Conservation (phyloP, 1,139 yeast species). For the Geotrichum restrictum region DNA sequence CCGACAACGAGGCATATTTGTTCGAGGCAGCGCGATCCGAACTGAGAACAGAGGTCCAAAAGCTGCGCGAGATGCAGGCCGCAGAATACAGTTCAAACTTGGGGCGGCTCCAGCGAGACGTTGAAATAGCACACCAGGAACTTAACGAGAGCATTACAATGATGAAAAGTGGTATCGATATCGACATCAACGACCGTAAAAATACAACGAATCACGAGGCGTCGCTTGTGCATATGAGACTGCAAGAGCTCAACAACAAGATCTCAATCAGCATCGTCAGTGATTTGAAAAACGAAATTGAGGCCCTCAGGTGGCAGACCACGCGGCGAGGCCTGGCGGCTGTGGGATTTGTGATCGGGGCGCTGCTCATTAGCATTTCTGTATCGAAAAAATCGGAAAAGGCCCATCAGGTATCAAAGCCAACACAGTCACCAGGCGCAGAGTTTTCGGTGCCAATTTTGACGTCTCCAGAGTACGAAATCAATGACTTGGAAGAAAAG, state of each 20-base stretch:
- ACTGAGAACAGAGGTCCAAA: constrained; percentile 70
- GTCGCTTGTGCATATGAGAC: constrained; percentile 60
- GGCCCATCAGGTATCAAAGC: constrained; percentile 35
- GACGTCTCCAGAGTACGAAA: constrained; percentile 31
- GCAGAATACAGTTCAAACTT: constrained; percentile 65
- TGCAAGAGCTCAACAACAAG: constrained; percentile 82
- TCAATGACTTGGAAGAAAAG: constrained; percentile 30
- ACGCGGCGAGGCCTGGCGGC: constrained; percentile 81
- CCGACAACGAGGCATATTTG: constrained; percentile 80
- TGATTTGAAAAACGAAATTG: constrained; percentile 81
- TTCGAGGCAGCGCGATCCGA: constrained; percentile 94
- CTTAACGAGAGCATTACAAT: constrained; percentile 66
- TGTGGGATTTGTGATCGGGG: constrained; percentile 48
- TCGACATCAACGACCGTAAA: constrained; percentile 81
- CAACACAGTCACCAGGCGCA: constrained; percentile 30
- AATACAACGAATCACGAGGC: constrained; percentile 78
- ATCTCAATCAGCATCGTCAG: constrained; percentile 79
- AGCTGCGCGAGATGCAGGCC: constrained; percentile 67
- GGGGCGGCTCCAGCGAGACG: constrained; percentile 65
- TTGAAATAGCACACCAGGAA: constrained; percentile 71
- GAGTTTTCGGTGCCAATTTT: constrained; percentile 35
- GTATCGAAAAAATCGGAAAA: constrained; percentile 39
- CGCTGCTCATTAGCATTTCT: constrained; percentile 50
- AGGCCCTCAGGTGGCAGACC: constrained; percentile 86
- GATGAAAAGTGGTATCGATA: constrained; percentile 69